Evolutionary conservation across 345 rosid species (phyloP).

Genomic region (Luvunga scandens): DNA sequence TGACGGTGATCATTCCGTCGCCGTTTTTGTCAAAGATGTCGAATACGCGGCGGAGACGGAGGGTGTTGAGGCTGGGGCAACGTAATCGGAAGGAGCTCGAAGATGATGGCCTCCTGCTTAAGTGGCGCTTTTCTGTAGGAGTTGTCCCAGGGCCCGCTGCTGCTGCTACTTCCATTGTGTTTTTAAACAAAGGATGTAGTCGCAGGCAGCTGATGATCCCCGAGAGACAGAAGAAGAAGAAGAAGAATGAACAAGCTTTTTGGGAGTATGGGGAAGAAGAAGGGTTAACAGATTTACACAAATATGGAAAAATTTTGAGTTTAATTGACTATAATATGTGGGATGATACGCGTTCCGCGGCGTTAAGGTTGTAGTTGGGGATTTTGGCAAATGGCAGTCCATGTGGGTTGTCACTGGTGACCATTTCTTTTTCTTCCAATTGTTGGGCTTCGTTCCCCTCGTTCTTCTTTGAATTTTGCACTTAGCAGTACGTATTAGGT

Average conservation of each 20-base stretch:
- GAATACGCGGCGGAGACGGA: constrained; percentile 74
- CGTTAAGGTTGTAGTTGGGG: not conserved
- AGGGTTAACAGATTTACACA: not conserved
- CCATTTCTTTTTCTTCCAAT: not conserved
- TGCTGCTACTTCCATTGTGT: constrained; percentile 20
- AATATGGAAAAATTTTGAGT: too few species aligned
- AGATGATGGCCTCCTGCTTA: constrained; percentile 16
- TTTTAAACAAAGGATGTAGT: not conserved
- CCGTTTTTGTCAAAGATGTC: constrained; percentile 83
- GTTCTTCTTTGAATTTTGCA: too few species aligned
- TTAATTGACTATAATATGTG: not conserved
- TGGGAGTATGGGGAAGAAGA: not conserved
- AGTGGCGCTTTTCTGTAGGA: constrained; percentile 7
- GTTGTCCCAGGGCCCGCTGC: not conserved
- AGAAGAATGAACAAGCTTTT: not conserved
- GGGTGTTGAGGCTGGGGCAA: constrained; percentile 57
- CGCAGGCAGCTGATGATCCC: not conserved
- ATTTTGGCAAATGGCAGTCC: not conserved
- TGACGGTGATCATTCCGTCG: constrained; percentile 61
- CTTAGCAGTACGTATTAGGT: not conserved
- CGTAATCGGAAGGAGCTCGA: constrained; percentile 53
- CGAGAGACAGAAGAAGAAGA: not conserved
- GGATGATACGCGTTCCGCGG: not conserved
- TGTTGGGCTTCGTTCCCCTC: not conserved
- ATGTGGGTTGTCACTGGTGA: not conserved